phyloP scores from a whole-genome alignment of 2,329 filamentous ascomycete genomes.

The Scopulariopsis brevicaulis region DNA sequence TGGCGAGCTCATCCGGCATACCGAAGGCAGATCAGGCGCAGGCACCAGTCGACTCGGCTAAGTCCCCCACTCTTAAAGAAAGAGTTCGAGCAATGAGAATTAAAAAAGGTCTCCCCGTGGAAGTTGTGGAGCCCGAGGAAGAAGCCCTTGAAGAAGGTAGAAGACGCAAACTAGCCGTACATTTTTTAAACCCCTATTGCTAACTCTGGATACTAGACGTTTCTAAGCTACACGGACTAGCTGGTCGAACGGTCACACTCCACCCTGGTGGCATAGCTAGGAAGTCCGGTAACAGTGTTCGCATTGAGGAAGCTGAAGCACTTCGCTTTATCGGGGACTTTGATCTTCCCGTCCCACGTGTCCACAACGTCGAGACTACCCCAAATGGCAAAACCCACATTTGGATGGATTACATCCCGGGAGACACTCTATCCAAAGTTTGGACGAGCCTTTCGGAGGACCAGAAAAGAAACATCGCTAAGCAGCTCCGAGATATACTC shows the following conservation, averaged over 20 bases:
- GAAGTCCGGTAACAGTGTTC: slow-evolving; percentile 15
- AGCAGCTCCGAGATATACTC: slow-evolving; percentile 14
- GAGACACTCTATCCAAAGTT: slow-evolving; percentile 13
- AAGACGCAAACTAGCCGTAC: not conserved
- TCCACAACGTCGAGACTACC: slow-evolving; percentile 8
- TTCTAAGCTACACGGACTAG: slow-evolving; percentile 11
- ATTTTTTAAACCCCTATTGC: not conserved
- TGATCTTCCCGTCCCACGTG: slow-evolving; percentile 12
- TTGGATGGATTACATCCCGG: slow-evolving; percentile 14
- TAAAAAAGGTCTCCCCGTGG: not conserved
- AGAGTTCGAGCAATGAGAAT: not conserved
- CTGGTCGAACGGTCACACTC: slow-evolving; percentile 12
- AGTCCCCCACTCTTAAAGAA: not conserved
- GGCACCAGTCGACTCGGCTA: too few relatives aligned
- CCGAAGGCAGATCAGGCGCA: not conserved
- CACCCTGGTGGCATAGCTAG: slow-evolving; percentile 12
- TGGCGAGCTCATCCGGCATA: not conserved
- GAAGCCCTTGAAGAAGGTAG: not conserved
- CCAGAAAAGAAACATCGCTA: slow-evolving; percentile 11
- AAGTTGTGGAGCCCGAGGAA: not conserved
- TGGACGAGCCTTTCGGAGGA: slow-evolving; percentile 13
- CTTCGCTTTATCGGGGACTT: slow-evolving; percentile 10
- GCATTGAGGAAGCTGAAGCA: slow-evolving; percentile 14
- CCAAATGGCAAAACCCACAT: slow-evolving; percentile 11
- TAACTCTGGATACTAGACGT: slow-evolving; percentile 6